A percentile compares a stretch with the other conserved stretches of the same genome.
Conservation (phyloP, 2,329 filamentous ascomycete genomes). For the Diplodia mutila region DNA sequence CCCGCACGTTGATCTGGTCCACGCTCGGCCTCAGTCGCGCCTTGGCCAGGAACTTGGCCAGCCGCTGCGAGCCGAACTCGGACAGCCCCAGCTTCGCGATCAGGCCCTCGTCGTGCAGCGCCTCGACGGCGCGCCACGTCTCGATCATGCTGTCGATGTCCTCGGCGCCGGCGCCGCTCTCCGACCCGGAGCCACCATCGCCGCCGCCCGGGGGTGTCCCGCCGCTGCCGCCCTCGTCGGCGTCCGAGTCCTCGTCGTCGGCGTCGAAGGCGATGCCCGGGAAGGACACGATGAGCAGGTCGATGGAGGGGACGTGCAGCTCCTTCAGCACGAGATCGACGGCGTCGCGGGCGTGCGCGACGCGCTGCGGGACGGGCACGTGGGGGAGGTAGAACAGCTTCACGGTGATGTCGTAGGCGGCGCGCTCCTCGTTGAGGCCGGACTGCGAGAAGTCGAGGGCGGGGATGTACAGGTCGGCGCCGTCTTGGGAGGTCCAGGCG, state of each 20-base stretch:
- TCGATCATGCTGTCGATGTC: constrained; percentile 67
- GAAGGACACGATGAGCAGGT: constrained; percentile 90
- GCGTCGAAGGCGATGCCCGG: constrained; percentile 93
- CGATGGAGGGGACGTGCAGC: constrained; percentile 73
- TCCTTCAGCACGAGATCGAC: constrained; percentile 80
- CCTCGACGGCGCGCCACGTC: constrained; percentile 70
- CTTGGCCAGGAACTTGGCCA: constrained; percentile 74
- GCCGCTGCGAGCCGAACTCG: constrained; percentile 85
- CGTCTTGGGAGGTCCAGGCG: constrained; percentile 68
- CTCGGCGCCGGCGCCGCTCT: constrained; percentile 49
- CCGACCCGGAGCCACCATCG: constrained; percentile 31
- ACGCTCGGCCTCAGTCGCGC: constrained; percentile 77
- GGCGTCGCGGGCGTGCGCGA: constrained; percentile 74
- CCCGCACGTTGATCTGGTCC: constrained; percentile 93
- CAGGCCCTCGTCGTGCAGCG: constrained; percentile 69
- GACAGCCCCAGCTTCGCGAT: constrained; percentile 80
- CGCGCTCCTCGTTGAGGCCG: constrained; percentile 77
- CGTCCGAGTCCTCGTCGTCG: constrained; percentile 78
- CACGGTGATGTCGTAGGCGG: constrained; percentile 90
- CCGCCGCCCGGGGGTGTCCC: constrained; percentile 27
- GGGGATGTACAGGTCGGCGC: constrained; percentile 70
- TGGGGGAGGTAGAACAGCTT: constrained; percentile 91
- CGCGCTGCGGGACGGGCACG: constrained; percentile 66
- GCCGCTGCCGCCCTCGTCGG: constrained; percentile 37
- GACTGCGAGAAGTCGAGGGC: constrained; percentile 72